These are phyloP conservation scores for Neonectria neomacrospora DNA, from an alignment of 2,329 filamentous ascomycete genomes.

Conservation along the genomic window DNA sequence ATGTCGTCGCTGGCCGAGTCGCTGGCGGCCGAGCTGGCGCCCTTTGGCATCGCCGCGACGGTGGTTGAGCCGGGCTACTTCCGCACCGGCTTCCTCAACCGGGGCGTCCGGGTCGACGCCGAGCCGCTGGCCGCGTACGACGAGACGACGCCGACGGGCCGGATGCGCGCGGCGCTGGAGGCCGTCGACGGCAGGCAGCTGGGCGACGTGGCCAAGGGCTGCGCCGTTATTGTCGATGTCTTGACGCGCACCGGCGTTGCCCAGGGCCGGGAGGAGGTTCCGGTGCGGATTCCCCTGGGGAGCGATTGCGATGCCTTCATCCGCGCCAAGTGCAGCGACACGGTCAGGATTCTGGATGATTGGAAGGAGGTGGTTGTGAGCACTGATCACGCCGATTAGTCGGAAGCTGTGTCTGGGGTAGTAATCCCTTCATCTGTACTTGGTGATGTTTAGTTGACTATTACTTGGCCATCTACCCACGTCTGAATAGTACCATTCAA, in stretches of 20 bases:
- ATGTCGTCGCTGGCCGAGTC: constrained; percentile 58
- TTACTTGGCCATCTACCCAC: too few relatives aligned
- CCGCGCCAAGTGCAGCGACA: constrained; percentile 55
- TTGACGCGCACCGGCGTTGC: constrained; percentile 62
- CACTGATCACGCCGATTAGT: constrained; percentile 34
- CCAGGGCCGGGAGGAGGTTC: constrained; percentile 60
- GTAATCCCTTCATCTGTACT: too few relatives aligned
- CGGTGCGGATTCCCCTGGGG: constrained; percentile 65
- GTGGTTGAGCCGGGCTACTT: constrained; percentile 65
- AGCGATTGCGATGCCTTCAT: constrained; percentile 59
- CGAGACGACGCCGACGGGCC: constrained; percentile 44
- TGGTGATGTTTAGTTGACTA: too few relatives aligned
- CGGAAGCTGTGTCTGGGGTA: too few relatives aligned
- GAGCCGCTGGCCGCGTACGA: constrained; percentile 49
- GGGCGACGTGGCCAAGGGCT: constrained; percentile 66
- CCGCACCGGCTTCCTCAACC: constrained; percentile 60
- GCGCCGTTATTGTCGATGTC: constrained; percentile 64
- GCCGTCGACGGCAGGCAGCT: constrained; percentile 59
- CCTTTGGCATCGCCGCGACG: constrained; percentile 57
- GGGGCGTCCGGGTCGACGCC: constrained; percentile 41
- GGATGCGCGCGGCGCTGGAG: constrained; percentile 46
- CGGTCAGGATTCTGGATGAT: constrained; percentile 57
- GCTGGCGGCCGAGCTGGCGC: constrained; percentile 55
- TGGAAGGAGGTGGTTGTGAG: constrained; percentile 55
- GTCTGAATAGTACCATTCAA: too few relatives aligned